Evolutionary conservation across 805 yeast genomes (phyloP).

Genomic region (Isabelozyma rhagii): DNA sequence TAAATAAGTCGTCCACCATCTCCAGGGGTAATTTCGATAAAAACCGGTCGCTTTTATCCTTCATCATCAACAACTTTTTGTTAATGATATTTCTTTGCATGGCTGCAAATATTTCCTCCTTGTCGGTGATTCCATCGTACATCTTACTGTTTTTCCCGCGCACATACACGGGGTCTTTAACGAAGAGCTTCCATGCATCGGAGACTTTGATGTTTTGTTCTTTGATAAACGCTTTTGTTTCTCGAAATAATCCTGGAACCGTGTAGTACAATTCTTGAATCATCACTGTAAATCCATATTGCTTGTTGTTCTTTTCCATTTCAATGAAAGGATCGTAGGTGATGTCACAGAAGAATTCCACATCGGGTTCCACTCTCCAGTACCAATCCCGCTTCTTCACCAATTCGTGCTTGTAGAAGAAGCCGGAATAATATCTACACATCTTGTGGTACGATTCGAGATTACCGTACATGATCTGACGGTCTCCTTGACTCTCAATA

Average conservation of each 20-base stretch:
- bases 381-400: conserved; percentile 79
- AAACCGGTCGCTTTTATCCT: conserved; percentile 20
- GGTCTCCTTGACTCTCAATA: conserved; percentile 74
- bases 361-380: conserved; percentile 95
- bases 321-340: conserved; percentile 88
- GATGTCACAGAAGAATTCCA: conserved; percentile 84
- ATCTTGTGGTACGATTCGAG: conserved; percentile 83
- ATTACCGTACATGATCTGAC: conserved; percentile 80
- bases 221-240: conserved; percentile 62
- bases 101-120: conserved; percentile 18
- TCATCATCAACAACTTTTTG: conserved; percentile 14
- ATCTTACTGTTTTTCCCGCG: conserved; percentile 16
- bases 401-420: conserved; percentile 75
- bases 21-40: conserved; percentile 21
- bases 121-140: conserved; percentile 18
- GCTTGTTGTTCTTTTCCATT: conserved; percentile 67
- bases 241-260: conserved; percentile 75
- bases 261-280: conserved; percentile 79
- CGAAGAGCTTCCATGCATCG: conserved; percentile 70
- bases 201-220: conserved; percentile 44
- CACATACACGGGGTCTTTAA: conserved; percentile 26
- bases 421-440: conserved; percentile 91
- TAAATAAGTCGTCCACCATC: conserved; percentile 35
- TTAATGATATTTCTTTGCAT: conserved; percentile 27
- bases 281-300: conserved; percentile 81